Percentiles rank a stretch among this genome's conserved stretches.
Evolutionary conservation across 768 basidiomycete species (phyloP).

Genomic region (Lentinula sp.): DNA sequence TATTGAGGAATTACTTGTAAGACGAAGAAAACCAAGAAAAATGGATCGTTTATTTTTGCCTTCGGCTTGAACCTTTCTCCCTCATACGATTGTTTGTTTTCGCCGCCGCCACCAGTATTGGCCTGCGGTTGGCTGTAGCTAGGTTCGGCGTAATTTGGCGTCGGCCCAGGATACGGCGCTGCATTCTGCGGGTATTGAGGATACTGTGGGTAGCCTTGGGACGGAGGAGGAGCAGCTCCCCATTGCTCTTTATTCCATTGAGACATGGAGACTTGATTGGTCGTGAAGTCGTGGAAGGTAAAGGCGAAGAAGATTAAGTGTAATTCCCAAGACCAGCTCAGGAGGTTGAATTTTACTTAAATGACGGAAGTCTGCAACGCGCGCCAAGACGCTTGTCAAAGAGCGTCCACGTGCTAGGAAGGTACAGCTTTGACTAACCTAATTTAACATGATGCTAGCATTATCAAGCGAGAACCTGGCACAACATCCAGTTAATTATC

Average conservation of each 20-base stretch:
- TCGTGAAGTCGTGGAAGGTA: background rate
- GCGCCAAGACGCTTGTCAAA: background rate
- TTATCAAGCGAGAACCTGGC: too few relatives aligned
- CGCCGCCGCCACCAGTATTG: slow-evolving; percentile 13
- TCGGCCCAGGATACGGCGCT: slow-evolving; percentile 11
- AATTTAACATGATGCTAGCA: too few relatives aligned
- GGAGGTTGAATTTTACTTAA: background rate
- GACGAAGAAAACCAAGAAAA: slow-evolving; percentile 69
- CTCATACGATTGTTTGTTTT: slow-evolving; percentile 41
- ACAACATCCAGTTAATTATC: too few relatives aligned
- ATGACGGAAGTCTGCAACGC: background rate
- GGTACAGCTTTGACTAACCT: too few relatives aligned
- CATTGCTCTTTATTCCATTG: slow-evolving; percentile 16
- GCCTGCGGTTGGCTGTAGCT: slow-evolving; percentile 17
- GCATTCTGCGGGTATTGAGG: background rate
- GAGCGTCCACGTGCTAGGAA: background rate
- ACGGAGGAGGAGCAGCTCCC: slow-evolving; percentile 5
- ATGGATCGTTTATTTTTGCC: slow-evolving; percentile 65
- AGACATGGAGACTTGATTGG: slow-evolving; percentile 7
- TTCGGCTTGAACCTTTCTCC: slow-evolving; percentile 63
- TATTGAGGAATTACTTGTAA: slow-evolving; percentile 39
- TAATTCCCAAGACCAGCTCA: slow-evolving; percentile 1
- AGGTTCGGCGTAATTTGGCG: slow-evolving; percentile 15
- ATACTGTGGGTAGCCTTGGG: background rate
- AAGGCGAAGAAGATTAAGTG: background rate